Conservation (phyloP, 768 basidiomycete genomes). For the Lentinula lateritia region DNA sequence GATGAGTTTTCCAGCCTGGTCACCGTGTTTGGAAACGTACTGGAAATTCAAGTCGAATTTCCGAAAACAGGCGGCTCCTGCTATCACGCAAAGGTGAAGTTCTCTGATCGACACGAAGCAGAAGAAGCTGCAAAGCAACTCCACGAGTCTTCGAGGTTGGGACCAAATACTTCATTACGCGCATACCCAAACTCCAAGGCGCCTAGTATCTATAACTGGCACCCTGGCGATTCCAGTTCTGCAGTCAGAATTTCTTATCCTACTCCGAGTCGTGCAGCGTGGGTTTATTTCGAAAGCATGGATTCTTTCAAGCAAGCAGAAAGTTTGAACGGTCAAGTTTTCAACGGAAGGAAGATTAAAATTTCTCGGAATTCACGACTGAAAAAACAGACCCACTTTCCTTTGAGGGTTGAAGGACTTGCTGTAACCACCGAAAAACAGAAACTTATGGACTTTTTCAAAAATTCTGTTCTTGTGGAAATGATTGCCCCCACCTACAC, state of each 20-base stretch:
- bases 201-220: slow-evolving; percentile 4
- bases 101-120: not conserved
- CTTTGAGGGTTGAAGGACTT: slow-evolving; percentile 39
- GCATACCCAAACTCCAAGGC: slow-evolving; percentile 5
- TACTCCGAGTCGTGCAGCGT: slow-evolving; percentile 35
- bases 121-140: slow-evolving; percentile 1
- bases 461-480: slow-evolving; percentile 23
- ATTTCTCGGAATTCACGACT: slow-evolving; percentile 25
- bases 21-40: slow-evolving; percentile 2
- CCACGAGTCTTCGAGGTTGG: not conserved
- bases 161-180: slow-evolving; percentile 1
- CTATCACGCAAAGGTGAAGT: not conserved
- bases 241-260: slow-evolving; percentile 41
- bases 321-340: slow-evolving; percentile 30
- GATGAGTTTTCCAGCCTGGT: not conserved
- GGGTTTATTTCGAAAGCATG: slow-evolving; percentile 39
- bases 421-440: slow-evolving; percentile 24
- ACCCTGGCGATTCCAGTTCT: slow-evolving; percentile 8
- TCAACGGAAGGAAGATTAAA: slow-evolving; percentile 35
- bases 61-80: not conserved
- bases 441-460: slow-evolving; percentile 20
- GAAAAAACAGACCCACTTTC: slow-evolving; percentile 28
- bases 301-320: slow-evolving; percentile 34
- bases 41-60: not conserved
- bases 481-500: slow-evolving; percentile 26